A percentile compares a stretch with the other conserved stretches of the same genome.
Conservation (phyloP, 441 rosid species). For the Capsella rubella region DNA sequence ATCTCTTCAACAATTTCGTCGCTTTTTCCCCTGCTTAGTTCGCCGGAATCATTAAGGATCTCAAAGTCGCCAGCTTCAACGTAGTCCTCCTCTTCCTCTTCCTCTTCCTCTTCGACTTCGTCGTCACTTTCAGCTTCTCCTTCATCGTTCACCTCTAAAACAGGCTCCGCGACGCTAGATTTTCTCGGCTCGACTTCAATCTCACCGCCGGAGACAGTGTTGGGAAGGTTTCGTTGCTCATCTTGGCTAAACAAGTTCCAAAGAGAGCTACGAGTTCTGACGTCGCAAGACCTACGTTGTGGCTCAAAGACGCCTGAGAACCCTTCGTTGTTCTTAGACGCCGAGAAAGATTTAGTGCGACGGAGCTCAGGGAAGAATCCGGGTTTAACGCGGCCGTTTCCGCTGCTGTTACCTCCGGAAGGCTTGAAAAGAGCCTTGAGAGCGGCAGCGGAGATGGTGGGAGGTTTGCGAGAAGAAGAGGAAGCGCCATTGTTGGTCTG, state of each 20-base stretch:
- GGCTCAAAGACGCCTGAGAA: constrained; percentile 93
- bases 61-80: constrained; percentile 48
- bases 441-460: constrained; percentile 62
- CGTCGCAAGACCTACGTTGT: constrained; percentile 97
- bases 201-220: constrained; percentile 43
- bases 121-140: constrained; percentile 56
- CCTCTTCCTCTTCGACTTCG: constrained; percentile 45
- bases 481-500: constrained; percentile 51
- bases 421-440: constrained; percentile 76
- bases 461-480: constrained; percentile 62
- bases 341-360: constrained; percentile 93
- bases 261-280: constrained; percentile 80
- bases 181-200: constrained; percentile 61
- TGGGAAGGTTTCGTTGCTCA: constrained; percentile 60
- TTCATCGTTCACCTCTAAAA: constrained; percentile 72
- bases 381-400: constrained; percentile 45
- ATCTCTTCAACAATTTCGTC: constrained; percentile 66
- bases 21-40: constrained; percentile 53
- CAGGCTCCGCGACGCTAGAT: constrained; percentile 63
- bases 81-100: constrained; percentile 28
- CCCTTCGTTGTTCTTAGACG: constrained; percentile 88
- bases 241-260: constrained; percentile 80
- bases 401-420: constrained; percentile 41
- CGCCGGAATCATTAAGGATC: constrained; percentile 60
- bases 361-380: constrained; percentile 94